These are phyloP conservation scores for Suhomyces yuchorum DNA, from an alignment of 1,139 yeast genomes.

Conservation along the genomic window DNA sequence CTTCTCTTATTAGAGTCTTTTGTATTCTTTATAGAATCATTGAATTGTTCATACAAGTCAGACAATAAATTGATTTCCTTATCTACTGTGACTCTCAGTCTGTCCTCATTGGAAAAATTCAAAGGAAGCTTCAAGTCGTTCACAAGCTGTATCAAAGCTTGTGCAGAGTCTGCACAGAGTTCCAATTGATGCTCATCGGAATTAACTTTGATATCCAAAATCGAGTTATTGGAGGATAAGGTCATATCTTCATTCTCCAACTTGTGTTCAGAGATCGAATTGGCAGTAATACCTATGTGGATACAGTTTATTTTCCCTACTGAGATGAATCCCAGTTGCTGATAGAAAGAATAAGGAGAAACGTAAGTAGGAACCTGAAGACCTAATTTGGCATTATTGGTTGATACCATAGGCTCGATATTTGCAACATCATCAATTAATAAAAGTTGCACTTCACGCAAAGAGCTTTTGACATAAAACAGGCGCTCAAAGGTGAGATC, in stretches of 20 bases:
- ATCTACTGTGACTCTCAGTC: slow-evolving; percentile 44
- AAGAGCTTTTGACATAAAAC: slow-evolving; percentile 43
- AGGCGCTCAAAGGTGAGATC: slow-evolving; percentile 46
- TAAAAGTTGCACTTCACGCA: slow-evolving; percentile 48
- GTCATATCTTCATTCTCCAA: slow-evolving; percentile 25
- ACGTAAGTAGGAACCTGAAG: slow-evolving; percentile 12
- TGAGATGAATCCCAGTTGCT: slow-evolving; percentile 43
- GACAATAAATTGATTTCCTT: slow-evolving; percentile 49
- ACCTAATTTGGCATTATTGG: slow-evolving; percentile 12
- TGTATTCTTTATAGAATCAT: background rate
- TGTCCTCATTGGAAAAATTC: slow-evolving; percentile 56
- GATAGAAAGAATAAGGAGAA: slow-evolving; percentile 16
- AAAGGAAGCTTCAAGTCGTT: slow-evolving; percentile 75
- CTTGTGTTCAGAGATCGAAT: slow-evolving; percentile 28
- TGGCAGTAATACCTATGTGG: slow-evolving; percentile 43
- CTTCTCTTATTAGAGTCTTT: background rate
- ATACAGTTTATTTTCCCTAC: slow-evolving; percentile 48
- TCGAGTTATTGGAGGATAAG: slow-evolving; percentile 26
- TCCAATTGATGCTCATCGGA: slow-evolving; percentile 55
- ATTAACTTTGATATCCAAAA: slow-evolving; percentile 48
- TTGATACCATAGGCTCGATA: slow-evolving; percentile 23
- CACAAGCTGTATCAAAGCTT: slow-evolving; percentile 65
- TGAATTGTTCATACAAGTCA: slow-evolving; percentile 45
- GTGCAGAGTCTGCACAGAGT: slow-evolving; percentile 83
- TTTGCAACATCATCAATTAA: slow-evolving; percentile 59